These are phyloP conservation scores for Polyplosphaeria fusca DNA, from an alignment of 495 filamentous ascomycete species.

Conservation along the genomic window DNA sequence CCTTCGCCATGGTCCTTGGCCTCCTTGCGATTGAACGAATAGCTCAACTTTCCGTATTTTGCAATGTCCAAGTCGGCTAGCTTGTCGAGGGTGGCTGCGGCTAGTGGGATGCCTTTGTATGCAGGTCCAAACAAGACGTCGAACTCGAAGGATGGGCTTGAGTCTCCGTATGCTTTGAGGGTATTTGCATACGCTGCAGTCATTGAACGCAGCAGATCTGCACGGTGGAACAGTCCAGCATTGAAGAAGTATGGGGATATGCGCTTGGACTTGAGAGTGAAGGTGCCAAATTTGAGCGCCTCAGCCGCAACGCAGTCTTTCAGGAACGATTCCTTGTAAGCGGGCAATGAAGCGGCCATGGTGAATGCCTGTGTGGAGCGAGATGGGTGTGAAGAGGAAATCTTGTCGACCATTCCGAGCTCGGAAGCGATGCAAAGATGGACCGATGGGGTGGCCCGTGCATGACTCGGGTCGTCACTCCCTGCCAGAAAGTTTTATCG, in stretches of 20 bases:
- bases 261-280: slow-evolving; percentile 86
- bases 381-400: background rate
- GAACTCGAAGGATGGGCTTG: slow-evolving; percentile 50
- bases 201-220: slow-evolving; percentile 67
- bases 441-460: slow-evolving; percentile 6
- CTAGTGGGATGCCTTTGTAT: slow-evolving; percentile 93
- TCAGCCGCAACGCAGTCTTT: slow-evolving; percentile 65
- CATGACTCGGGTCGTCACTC: slow-evolving; percentile 3
- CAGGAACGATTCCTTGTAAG: slow-evolving; percentile 66
- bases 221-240: slow-evolving; percentile 79
- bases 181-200: slow-evolving; percentile 76
- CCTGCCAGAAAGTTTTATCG: slow-evolving; percentile 22
- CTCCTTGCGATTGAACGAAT: slow-evolving; percentile 94
- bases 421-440: slow-evolving; percentile 1
- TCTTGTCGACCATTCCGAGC: background rate
- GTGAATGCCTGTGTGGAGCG: background rate
- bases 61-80: slow-evolving; percentile 60
- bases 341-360: slow-evolving; percentile 16
- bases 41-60: slow-evolving; percentile 59
- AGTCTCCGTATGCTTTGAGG: slow-evolving; percentile 47
- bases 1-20: slow-evolving; percentile 92
- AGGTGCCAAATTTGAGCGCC: slow-evolving; percentile 84
- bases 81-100: slow-evolving; percentile 66
- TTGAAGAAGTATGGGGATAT: slow-evolving; percentile 99
- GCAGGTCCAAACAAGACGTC: slow-evolving; percentile 81